Conservation (phyloP, 208 protist genomes). For the Leishmania turanica region DNA sequence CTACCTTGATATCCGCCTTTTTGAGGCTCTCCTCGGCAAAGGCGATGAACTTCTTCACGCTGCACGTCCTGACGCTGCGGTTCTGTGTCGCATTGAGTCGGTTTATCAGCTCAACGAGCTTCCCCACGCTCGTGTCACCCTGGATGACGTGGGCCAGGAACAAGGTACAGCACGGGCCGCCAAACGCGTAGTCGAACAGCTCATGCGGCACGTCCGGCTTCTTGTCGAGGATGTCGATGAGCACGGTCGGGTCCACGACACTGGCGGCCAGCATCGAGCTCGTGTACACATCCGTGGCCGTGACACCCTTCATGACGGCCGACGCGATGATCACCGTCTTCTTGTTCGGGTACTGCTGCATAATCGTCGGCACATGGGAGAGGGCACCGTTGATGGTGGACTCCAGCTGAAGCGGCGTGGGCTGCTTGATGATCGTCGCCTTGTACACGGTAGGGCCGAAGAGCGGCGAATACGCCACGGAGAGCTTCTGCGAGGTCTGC, state of each 20-base stretch:
- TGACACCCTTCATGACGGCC: slow-evolving; percentile 61
- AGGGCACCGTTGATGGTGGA: slow-evolving; percentile 54
- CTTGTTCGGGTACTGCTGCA: slow-evolving; percentile 34
- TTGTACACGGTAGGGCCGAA: slow-evolving; percentile 67
- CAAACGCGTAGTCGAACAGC: slow-evolving; percentile 68
- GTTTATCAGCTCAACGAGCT: slow-evolving; percentile 42
- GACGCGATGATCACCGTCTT: slow-evolving; percentile 51
- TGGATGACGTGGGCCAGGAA: slow-evolving; percentile 50
- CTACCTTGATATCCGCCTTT: slow-evolving; percentile 39
- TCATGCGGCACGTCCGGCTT: slow-evolving; percentile 44
- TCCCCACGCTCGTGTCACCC: slow-evolving; percentile 33
- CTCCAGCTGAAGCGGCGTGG: slow-evolving; percentile 49
- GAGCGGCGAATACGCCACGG: slow-evolving; percentile 58
- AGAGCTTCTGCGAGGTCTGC: slow-evolving; percentile 36
- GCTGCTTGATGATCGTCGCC: slow-evolving; percentile 53
- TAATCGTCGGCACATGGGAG: slow-evolving; percentile 40
- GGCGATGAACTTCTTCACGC: slow-evolving; percentile 57
- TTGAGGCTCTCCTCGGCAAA: slow-evolving; percentile 55
- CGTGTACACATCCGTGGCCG: slow-evolving; percentile 49
- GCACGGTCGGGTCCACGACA: slow-evolving; percentile 40
- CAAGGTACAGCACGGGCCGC: slow-evolving; percentile 63
- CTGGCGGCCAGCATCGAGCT: slow-evolving; percentile 54
- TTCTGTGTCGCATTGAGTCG: slow-evolving; percentile 39
- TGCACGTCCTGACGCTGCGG: slow-evolving; percentile 54
- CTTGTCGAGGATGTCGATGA: slow-evolving; percentile 50